Percentiles rank a stretch among this genome's conserved stretches.
These are phyloP conservation scores for Xylaria sp. DNA, from an alignment of 2,329 filamentous ascomycete species.

Conservation along the genomic window DNA sequence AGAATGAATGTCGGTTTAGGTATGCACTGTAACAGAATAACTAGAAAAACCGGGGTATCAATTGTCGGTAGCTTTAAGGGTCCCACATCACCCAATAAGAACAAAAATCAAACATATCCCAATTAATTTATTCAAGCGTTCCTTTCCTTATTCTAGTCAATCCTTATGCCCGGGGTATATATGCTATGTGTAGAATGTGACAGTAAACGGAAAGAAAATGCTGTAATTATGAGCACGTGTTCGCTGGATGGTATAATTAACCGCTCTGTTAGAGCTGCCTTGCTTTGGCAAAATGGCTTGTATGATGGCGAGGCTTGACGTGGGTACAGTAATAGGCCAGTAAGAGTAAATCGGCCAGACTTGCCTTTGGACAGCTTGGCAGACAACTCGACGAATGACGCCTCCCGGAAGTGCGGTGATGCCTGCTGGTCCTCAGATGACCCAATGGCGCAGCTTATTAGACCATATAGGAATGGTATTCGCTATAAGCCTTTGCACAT, in stretches of 20 bases:
- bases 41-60: conserved; percentile 16
- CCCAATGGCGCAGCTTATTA: background rate
- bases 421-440: background rate
- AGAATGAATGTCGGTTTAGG: background rate
- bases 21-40: background rate
- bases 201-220: background rate
- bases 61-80: conserved; percentile 5
- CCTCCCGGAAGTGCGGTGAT: background rate
- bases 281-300: background rate
- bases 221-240: background rate
- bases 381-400: background rate
- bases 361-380: background rate
- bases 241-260: background rate
- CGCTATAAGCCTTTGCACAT: background rate
- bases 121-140: background rate
- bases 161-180: background rate
- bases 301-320: background rate
- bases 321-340: background rate
- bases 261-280: background rate
- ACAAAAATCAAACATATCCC: background rate
- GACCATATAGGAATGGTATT: background rate
- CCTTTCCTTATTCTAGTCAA: background rate
- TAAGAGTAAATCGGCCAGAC: background rate
- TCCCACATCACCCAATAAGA: background rate
- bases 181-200: background rate